Conservation (phyloP, 441 rosid genomes). For the Euphorbia celastroides region DNA sequence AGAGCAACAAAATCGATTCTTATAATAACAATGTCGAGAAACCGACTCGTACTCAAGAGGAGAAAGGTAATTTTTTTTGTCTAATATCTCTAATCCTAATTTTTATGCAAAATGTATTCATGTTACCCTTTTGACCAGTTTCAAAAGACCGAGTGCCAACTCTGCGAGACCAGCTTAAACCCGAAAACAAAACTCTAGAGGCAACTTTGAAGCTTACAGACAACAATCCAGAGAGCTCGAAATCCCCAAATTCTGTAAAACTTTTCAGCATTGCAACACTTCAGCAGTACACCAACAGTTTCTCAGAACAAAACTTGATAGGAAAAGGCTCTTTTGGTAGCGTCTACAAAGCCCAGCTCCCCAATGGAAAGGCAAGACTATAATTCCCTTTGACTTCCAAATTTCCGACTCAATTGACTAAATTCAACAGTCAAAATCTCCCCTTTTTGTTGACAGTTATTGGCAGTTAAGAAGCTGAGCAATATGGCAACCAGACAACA, state of each 20-base stretch:
- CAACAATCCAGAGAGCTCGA: constrained; percentile 36
- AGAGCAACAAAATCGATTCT: constrained; percentile 25
- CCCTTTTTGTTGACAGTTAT: constrained; percentile 31
- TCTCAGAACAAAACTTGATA: constrained; percentile 63
- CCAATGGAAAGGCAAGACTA: constrained; percentile 58
- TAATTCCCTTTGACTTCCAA: neutral
- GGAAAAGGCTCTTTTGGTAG: constrained; percentile 77
- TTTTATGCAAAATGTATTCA: neutral
- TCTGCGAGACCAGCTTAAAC: constrained; percentile 32
- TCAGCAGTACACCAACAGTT: constrained; percentile 76
- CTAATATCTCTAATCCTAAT: constrained; percentile 12
- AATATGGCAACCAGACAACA: constrained; percentile 37
- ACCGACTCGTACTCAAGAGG: constrained; percentile 25
- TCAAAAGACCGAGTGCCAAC: constrained; percentile 34
- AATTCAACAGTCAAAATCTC: neutral
- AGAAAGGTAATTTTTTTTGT: constrained; percentile 42
- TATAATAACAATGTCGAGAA: constrained; percentile 23
- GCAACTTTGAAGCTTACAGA: constrained; percentile 25
- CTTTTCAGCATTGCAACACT: constrained; percentile 71
- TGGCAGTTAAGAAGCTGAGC: constrained; percentile 82
- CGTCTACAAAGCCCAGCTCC: constrained; percentile 72
- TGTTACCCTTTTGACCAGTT: constrained; percentile 31
- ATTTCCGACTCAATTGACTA: neutral
- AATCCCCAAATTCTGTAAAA: constrained; percentile 34
- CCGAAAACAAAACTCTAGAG: constrained; percentile 31